Base-by-base conservation (phyloP, 352 stramenopile species). In the Albugo candida region DNA sequence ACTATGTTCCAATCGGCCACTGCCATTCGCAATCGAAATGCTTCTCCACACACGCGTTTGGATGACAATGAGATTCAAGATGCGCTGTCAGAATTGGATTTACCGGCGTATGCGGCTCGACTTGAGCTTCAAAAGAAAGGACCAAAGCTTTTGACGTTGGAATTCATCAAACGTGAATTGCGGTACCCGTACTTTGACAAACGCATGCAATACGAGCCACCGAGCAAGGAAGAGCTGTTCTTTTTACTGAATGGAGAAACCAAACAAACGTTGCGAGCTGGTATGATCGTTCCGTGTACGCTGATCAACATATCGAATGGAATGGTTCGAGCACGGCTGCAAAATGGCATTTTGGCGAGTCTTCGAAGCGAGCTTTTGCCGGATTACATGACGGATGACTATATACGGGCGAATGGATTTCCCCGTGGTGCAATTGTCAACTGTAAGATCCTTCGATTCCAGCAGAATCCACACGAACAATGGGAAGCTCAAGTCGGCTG, bases 111-210 rank as follows among this genome's bases (percentile, higher is more conserved):
- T 21, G 80, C 80, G 34, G 74, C 68, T 17, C 75, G 77, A 11
- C 54, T 93, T n/a, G 80, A 93, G 55, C 55, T 86, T 19, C 80
- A 93, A 54, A 86, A 93, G 59, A 93, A 93, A 60, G 80, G 77
- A 0, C 80, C 77, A 0, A 93, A 93, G 53, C 47, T 91, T 17
- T 52, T 85, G 13, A 93, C 80, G 12, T 63, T 93, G 12, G 77
- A 91, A 51, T 86, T 82, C 49, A 93, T 93, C 39, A 93, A 93
- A 57, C 69, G 76, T 20, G 80, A 93, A 55, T 53, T 93, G 36
- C 80, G 80, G 36, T 93, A 91, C 52, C 80, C 80, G 19, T 93
- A 91, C 60, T 89, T 91, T 47, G 80, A 93, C 56, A 86, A 85
- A 51, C 68, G 80, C 48, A 65, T 70, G 41, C 81, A 83, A 51